Percentiles rank a stretch among this genome's conserved stretches.
Conservation (phyloP, 2,329 filamentous ascomycete genomes). For the Chaetomium sp. region DNA sequence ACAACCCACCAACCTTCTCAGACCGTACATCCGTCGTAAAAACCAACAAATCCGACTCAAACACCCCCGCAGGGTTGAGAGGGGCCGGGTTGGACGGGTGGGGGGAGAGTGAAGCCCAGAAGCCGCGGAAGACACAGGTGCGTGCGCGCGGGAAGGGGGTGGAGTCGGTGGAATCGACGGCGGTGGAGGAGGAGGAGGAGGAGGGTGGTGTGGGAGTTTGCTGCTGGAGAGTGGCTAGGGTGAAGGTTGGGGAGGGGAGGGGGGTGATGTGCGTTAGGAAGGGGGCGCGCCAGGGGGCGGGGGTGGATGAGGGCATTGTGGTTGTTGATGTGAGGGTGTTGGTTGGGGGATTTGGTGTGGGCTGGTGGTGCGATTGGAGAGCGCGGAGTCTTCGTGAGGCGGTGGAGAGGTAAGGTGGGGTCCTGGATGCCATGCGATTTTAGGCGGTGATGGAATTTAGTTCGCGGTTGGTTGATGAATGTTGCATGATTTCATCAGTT, state of each 20-base stretch:
- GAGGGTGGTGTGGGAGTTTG: no score
- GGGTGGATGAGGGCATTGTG: constrained; percentile 2
- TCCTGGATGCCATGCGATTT: neutral
- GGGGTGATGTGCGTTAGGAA: constrained; percentile 46
- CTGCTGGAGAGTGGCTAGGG: constrained; percentile 44
- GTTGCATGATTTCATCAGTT: neutral
- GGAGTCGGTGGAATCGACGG: constrained; percentile 4
- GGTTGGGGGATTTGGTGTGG: neutral
- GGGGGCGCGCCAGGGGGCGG: constrained; percentile 47
- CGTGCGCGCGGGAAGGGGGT: constrained; percentile 54
- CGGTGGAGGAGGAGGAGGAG: constrained; percentile 18
- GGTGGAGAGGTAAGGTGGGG: neutral
- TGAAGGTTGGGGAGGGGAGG: constrained; percentile 44
- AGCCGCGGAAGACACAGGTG: constrained; percentile 78
- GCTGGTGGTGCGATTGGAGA: constrained; percentile 1
- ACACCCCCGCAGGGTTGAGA: constrained; percentile 57
- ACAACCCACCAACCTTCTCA: constrained; percentile 71
- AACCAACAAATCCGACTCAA: constrained; percentile 69
- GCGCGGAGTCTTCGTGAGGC: neutral
- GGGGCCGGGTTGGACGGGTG: constrained; percentile 61
- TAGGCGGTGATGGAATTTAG: neutral
- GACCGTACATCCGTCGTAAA: constrained; percentile 87
- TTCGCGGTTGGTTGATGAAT: neutral
- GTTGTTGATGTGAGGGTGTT: neutral
- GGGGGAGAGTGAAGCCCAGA: constrained; percentile 67